Percentiles rank a stretch among this genome's conserved stretches.
These are phyloP conservation scores for Durotheca rogersii DNA, from an alignment of 495 filamentous ascomycete species.

Conservation along the genomic window DNA sequence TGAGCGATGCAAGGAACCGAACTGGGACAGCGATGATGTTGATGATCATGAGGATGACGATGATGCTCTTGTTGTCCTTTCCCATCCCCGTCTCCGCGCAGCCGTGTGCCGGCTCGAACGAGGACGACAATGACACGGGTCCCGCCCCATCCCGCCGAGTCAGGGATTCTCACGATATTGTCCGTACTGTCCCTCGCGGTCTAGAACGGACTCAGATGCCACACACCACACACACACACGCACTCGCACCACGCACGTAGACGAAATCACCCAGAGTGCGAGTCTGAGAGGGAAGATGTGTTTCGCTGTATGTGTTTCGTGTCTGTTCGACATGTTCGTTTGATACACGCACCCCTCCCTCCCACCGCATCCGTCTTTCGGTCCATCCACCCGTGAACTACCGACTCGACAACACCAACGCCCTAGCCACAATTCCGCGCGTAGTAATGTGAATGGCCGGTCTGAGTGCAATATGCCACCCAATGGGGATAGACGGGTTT, in stretches of 20 bases:
- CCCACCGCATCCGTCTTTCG: neutral
- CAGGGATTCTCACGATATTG: conserved; percentile 24
- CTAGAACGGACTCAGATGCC: conserved; percentile 23
- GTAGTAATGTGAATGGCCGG: conserved; percentile 13
- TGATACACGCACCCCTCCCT: conserved; percentile 12
- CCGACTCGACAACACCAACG: neutral
- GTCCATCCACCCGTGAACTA: neutral
- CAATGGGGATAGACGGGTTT: conserved; percentile 11
- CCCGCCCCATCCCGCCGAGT: conserved; percentile 13
- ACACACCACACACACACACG: neutral
- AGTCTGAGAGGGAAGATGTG: conserved; percentile 17
- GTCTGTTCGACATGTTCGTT: conserved; percentile 1
- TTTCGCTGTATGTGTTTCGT: neutral
- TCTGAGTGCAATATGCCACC: conserved; percentile 17
- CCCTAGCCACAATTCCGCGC: conserved; percentile 28
- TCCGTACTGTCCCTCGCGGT: conserved; percentile 14
- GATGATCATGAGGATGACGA: no score
- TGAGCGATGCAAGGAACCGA: conserved; percentile 20
- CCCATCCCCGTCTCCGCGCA: neutral
- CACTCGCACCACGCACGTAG: no score
- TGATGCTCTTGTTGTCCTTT: conserved; percentile 17
- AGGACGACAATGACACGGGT: conserved; percentile 23
- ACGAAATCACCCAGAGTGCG: conserved; percentile 2
- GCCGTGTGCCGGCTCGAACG: conserved; percentile 10
- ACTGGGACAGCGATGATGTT: conserved; percentile 1